Evolutionary conservation across 768 basidiomycete species (phyloP).

Genomic region (Tylopilus subfusipes): DNA sequence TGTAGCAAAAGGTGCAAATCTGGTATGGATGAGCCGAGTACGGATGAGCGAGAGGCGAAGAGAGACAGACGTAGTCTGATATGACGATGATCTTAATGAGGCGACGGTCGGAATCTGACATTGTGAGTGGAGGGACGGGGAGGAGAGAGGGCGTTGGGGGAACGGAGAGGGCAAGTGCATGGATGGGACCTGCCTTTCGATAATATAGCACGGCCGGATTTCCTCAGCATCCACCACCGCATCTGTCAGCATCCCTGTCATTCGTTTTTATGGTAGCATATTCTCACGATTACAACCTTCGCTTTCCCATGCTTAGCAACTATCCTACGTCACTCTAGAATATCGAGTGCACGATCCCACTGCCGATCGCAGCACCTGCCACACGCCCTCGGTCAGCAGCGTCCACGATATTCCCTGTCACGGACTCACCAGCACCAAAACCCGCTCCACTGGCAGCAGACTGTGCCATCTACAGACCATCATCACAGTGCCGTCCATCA

Average conservation of each 20-base stretch:
- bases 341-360: conserved; percentile 44
- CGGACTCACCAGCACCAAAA: conserved; percentile 43
- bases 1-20: conserved; percentile 39
- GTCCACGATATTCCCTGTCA: not conserved
- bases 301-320: conserved; percentile 20
- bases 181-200: conserved; percentile 24
- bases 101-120: conserved; percentile 22
- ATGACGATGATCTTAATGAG: conserved; percentile 32
- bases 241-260: conserved; percentile 34
- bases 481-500: not conserved
- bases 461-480: conserved; percentile 25
- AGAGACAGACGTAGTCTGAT: conserved; percentile 32
- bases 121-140: not conserved
- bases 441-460: conserved; percentile 42
- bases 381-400: not conserved
- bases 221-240: conserved; percentile 24
- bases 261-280: conserved; percentile 14
- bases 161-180: conserved; percentile 14
- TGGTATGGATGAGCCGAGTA: conserved; percentile 14
- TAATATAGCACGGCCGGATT: conserved; percentile 26
- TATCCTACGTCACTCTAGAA: conserved; percentile 34
- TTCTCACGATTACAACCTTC: conserved; percentile 20
- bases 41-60: not conserved
- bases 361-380: conserved; percentile 43
- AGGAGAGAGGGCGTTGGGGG: not conserved